A percentile compares a stretch with the other conserved stretches of the same genome.
phyloP scores from a whole-genome alignment of 768 basidiomycete genomes.

The Mycena rebaudengoi region DNA sequence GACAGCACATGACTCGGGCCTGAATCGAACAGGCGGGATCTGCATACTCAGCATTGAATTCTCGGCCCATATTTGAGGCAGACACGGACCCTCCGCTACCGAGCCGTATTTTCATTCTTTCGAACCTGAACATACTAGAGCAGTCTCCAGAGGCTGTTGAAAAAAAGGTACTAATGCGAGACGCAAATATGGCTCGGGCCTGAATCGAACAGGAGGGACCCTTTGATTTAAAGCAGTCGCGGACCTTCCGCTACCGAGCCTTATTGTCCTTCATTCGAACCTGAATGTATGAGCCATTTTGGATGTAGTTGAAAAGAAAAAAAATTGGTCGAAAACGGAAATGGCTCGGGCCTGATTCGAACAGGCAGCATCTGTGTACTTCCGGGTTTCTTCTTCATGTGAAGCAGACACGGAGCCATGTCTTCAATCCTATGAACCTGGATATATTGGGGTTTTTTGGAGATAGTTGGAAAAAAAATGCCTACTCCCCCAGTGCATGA shows the following conservation, averaged over 20 bases:
- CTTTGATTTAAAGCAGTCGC: not conserved
- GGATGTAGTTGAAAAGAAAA: not conserved
- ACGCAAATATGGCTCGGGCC: not conserved
- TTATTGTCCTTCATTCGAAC: not conserved
- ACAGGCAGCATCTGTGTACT: not conserved
- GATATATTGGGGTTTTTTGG: too few relatives aligned
- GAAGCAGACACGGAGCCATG: too few relatives aligned
- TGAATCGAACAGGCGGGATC: slow-evolving; percentile 10
- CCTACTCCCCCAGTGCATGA: too few relatives aligned
- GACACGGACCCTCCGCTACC: not conserved
- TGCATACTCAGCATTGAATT: not conserved
- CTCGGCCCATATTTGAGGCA: not conserved
- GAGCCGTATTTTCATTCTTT: not conserved
- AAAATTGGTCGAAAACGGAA: not conserved
- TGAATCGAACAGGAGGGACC: slow-evolving; percentile 2
- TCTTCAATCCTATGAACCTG: too few relatives aligned
- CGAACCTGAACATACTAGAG: too few relatives aligned
- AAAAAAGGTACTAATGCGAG: not conserved
- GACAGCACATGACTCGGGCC: too few relatives aligned
- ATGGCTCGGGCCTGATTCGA: slow-evolving; percentile 12
- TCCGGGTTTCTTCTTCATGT: too few relatives aligned
- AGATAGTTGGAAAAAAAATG: too few relatives aligned
- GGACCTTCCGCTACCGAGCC: slow-evolving; percentile 10
- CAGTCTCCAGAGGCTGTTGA: too few relatives aligned
- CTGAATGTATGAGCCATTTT: not conserved